Conservation (phyloP, 306 rosid species). For the Pterocarpus macrocarpus region DNA sequence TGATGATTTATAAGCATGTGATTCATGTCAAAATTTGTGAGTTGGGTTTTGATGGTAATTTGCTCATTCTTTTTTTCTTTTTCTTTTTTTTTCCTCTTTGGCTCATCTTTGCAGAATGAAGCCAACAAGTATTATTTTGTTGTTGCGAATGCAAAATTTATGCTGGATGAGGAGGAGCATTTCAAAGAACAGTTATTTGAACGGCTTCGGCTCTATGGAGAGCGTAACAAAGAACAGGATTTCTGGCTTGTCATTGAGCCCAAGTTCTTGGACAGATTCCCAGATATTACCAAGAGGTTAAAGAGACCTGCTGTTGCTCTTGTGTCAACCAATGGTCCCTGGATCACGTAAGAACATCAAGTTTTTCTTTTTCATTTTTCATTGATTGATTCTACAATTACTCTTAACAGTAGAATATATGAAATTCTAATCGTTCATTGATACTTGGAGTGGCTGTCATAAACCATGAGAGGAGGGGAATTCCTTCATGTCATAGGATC, state of each 20-base stretch:
- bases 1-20: conserved; percentile 16
- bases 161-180: conserved; percentile 99
- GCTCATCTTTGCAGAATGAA: conserved; percentile 53
- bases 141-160: conserved; percentile 96
- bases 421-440: conserved; percentile 32
- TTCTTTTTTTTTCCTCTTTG: background rate
- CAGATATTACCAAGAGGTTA: conserved; percentile 77
- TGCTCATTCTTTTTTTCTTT: background rate
- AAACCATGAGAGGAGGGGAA: conserved; percentile 14
- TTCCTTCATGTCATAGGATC: background rate
- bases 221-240: conserved; percentile 79
- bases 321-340: conserved; percentile 89
- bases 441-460: conserved; percentile 32
- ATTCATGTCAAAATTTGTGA: background rate
- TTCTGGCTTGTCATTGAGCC: conserved; percentile 99
- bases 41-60: conserved; percentile 32
- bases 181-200: conserved; percentile 83
- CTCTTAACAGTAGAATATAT: background rate
- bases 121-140: conserved; percentile 73
- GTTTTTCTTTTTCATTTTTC: conserved; percentile 8
- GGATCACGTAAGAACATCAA: conserved; percentile 86
- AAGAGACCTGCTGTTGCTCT: conserved; percentile 94
- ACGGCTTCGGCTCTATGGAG: conserved; percentile 70
- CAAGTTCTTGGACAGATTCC: conserved; percentile 92
- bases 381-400: conserved; percentile 21